Percentiles rank a stretch among this genome's conserved stretches.
Conservation (phyloP, 805 yeast species). For the Lipomyces mesembrius region DNA sequence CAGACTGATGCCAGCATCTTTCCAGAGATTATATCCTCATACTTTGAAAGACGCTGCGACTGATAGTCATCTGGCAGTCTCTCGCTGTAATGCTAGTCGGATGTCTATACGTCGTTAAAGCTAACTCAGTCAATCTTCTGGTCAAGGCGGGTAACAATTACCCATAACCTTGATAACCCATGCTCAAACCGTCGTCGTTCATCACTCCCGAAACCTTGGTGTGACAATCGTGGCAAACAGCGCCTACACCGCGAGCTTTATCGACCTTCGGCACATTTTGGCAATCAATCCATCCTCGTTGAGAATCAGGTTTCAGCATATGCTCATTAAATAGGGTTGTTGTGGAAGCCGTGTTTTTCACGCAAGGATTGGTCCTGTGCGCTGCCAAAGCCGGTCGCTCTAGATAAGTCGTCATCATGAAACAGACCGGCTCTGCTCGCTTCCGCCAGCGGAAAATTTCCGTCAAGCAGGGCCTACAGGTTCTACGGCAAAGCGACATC, state of each 20-base stretch:
- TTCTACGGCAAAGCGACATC: conserved; percentile 75
- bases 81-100: not conserved
- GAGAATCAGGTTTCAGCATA: not conserved
- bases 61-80: not conserved
- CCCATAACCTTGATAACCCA: not conserved
- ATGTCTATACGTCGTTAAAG: too few relatives aligned
- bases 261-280: not conserved
- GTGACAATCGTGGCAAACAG: not conserved
- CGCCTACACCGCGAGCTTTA: not conserved
- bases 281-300: not conserved
- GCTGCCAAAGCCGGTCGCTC: not conserved
- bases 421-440: conserved; percentile 37
- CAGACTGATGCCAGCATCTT: not conserved
- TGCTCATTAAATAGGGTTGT: not conserved
- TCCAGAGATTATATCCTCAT: not conserved
- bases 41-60: not conserved
- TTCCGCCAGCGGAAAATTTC: conserved; percentile 95
- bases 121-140: not conserved
- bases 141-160: not conserved
- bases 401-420: conserved; percentile 24
- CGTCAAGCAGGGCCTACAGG: conserved; percentile 82
- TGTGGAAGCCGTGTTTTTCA: not conserved
- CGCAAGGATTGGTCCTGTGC: not conserved
- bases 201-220: conserved; percentile 4
- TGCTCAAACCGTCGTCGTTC: not conserved